Evolutionary conservation across 805 yeast genomes (phyloP), one percentile per base, ranked within the genome.

Genomic region (Wickerhamia fluorescens): DNA sequence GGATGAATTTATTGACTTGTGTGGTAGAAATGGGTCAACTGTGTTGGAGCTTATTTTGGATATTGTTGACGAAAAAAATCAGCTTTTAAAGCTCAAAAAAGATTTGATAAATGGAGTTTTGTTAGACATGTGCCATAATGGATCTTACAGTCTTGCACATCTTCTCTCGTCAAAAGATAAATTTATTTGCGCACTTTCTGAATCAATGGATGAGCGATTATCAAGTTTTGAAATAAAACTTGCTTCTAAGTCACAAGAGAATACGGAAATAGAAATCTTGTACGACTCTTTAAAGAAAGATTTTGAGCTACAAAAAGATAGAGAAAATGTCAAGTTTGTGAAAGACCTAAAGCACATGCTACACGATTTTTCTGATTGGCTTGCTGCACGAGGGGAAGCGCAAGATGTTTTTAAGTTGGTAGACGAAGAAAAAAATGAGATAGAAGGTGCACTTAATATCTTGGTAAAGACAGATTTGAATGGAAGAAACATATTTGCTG

Each of bases 11-110:
- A 43, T 71, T 10, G 73, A 67, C 14, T 38, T 86, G 20, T 64
- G 86, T 33, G 95, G 94, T 0, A 66, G 87, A 30, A 63, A 71
- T 25, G 95, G 95, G 0, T 85, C 95, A 0, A 68, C 76, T 1
- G 80, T 95, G 1, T 45, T 78, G 23, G 94, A 86, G 38, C 53
- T 83, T 23, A 86, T 80, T 49, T 71, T 84, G 72, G 95, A 87
- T 49, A 44, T 70, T 0, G 66, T 80, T 3, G 87, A 80, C 40
- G 78, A 73, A 32, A 75, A 73, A 41, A 65, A 68, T 19, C 70
- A 75, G 30, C 44, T 63, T 2, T 47, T 82, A 25, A 69, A 67
- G 35, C 73, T 76, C 14, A 73, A 75, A 45, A 71, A 71, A 30
- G 84, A 78, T 29, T 52, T 78, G 23, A 70, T 76, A 1, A 70